These are phyloP conservation scores for Microbotryum silenes-acaulis DNA, from an alignment of 1,284 basidiomycete genomes.

Conservation along the genomic window DNA sequence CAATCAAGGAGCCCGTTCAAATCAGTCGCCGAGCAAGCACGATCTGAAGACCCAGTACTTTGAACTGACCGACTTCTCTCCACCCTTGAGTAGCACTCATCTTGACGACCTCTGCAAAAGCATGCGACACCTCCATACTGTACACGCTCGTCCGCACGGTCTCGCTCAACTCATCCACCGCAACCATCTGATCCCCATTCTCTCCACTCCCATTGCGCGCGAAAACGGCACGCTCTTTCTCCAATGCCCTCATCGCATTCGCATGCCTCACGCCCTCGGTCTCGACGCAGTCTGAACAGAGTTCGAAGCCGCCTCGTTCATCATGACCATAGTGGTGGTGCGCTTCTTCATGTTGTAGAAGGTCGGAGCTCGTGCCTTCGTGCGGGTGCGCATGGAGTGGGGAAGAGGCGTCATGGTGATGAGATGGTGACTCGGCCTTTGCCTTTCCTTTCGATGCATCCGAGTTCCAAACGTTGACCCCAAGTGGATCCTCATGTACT, in stretches of 20 bases:
- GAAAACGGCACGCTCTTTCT: neutral
- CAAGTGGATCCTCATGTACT: too few species aligned
- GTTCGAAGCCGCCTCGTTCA: constrained; percentile 3
- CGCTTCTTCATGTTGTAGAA: neutral
- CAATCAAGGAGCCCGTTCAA: too few species aligned
- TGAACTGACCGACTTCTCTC: constrained; percentile 7
- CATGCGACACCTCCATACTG: neutral
- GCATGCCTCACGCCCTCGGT: constrained; percentile 1
- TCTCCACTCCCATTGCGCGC: neutral
- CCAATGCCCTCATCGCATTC: neutral
- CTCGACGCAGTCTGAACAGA: constrained; percentile 10
- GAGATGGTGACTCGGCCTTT: too few species aligned
- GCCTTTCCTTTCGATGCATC: too few species aligned
- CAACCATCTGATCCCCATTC: neutral
- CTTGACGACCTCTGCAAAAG: constrained; percentile 5
- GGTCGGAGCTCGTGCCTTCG: too few species aligned
- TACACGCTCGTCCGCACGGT: too few species aligned
- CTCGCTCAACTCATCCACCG: too few species aligned
- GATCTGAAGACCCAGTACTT: too few species aligned
- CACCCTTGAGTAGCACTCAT: constrained; percentile 4
- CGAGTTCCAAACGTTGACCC: too few species aligned
- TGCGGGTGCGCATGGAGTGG: too few species aligned
- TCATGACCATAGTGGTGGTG: neutral
- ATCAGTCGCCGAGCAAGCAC: too few species aligned
- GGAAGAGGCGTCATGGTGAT: too few species aligned